Evolutionary conservation across 257 asterid genomes (phyloP).

Genomic region (Solanum sparsipilum): DNA sequence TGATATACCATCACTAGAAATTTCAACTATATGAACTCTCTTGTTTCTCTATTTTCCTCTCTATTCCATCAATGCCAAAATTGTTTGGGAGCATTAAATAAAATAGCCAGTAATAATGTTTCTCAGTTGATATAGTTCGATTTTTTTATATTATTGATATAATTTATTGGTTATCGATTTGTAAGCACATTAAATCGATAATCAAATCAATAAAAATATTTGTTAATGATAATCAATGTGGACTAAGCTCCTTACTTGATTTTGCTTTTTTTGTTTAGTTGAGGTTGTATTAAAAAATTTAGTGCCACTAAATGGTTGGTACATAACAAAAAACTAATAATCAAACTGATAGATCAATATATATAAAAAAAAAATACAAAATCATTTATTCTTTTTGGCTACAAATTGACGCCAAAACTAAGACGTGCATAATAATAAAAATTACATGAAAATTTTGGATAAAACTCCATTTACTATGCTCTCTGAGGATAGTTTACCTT

Average conservation of each 20-base stretch:
- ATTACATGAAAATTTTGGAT: not conserved
- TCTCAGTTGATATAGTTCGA: accelerated
- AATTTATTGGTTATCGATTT: too few relatives aligned
- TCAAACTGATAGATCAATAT: not conserved
- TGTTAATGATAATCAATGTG: not conserved
- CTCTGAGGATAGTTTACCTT: not conserved
- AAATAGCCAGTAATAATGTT: not conserved
- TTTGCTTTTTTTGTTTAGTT: not conserved
- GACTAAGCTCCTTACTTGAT: not conserved
- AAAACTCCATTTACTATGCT: not conserved
- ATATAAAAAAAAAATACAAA: not conserved
- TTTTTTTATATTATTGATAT: not conserved
- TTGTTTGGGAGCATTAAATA: not conserved
- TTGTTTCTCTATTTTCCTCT: not conserved
- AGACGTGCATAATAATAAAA: not conserved
- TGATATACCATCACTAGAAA: not conserved
- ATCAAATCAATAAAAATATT: not conserved
- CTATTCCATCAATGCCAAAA: not conserved
- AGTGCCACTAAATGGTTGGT: not conserved
- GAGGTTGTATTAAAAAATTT: not conserved
- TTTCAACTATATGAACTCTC: not conserved
- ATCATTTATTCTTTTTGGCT: not conserved
- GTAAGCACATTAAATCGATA: not conserved
- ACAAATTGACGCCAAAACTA: not conserved
- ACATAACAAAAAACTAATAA: not conserved